A percentile compares a stretch with the other conserved stretches of the same genome.
These are phyloP conservation scores for Boletellus dicymbophilus DNA, from an alignment of 1,284 basidiomycete species.

Conservation along the genomic window DNA sequence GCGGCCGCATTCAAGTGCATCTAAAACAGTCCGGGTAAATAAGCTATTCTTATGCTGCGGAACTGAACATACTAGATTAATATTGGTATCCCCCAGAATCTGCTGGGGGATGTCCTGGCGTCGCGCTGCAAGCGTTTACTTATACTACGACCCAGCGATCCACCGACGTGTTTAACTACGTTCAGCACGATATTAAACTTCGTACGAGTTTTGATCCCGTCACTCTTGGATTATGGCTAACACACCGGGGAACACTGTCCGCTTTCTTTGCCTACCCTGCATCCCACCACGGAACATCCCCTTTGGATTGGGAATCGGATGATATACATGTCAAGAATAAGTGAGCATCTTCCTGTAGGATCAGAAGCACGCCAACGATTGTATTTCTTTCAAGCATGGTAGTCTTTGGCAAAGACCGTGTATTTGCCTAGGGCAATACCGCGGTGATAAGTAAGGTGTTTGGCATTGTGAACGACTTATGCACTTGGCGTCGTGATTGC, in stretches of 20 bases:
- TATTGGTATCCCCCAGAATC: slow-evolving; percentile 9
- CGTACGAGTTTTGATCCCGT: slow-evolving; percentile 13
- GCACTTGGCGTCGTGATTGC: neutral
- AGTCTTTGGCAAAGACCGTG: slow-evolving; percentile 21
- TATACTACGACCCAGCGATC: neutral
- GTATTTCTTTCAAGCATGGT: slow-evolving; percentile 17
- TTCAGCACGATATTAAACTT: slow-evolving; percentile 19
- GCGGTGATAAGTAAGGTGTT: slow-evolving; percentile 12
- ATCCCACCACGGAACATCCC: slow-evolving; percentile 31
- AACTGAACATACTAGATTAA: slow-evolving; percentile 18
- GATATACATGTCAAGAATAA: slow-evolving; percentile 19
- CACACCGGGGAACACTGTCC: slow-evolving; percentile 14
- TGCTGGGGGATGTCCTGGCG: slow-evolving; percentile 26
- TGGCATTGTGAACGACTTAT: too few relatives aligned
- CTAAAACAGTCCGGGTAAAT: slow-evolving; percentile 18
- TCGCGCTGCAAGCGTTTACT: slow-evolving; percentile 16
- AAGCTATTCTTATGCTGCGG: slow-evolving; percentile 22
- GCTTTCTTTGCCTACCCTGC: slow-evolving; percentile 28
- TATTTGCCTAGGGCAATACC: slow-evolving; percentile 22
- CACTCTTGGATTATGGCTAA: slow-evolving; percentile 15
- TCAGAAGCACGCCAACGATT: neutral
- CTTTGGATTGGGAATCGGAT: slow-evolving; percentile 20
- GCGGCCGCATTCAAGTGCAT: slow-evolving; percentile 22
- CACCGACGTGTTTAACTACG: slow-evolving; percentile 10
- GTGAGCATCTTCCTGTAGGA: slow-evolving; percentile 13